phyloP scores from a whole-genome alignment of 2,329 filamentous ascomycete species.

The Incumbomyces delicatus region DNA sequence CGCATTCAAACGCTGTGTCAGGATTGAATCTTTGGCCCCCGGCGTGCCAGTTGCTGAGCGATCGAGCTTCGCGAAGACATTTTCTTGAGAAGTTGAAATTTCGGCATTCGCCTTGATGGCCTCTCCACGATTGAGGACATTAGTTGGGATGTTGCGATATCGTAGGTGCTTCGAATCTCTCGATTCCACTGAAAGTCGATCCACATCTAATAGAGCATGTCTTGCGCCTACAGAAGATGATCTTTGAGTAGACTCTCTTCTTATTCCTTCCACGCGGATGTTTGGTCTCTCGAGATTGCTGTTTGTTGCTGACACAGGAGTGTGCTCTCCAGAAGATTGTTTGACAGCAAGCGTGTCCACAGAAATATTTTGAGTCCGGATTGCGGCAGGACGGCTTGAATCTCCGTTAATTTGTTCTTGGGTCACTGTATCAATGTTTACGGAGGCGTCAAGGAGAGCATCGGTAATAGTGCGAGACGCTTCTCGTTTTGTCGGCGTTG shows the following conservation, averaged over 20 bases:
- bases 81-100: slow-evolving; percentile 53
- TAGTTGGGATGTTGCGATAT: slow-evolving; percentile 49
- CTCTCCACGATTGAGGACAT: slow-evolving; percentile 49
- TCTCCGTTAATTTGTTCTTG: slow-evolving; percentile 1
- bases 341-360: slow-evolving; percentile 10
- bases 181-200: slow-evolving; percentile 15
- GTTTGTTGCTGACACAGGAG: background rate
- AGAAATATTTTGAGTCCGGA: slow-evolving; percentile 5
- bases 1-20: slow-evolving; percentile 24
- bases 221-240: slow-evolving; percentile 4
- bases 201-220: slow-evolving; percentile 8
- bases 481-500: slow-evolving; percentile 27
- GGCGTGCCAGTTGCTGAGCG: background rate
- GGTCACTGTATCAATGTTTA: slow-evolving; percentile 63
- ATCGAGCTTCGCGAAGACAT: slow-evolving; percentile 56
- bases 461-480: slow-evolving; percentile 72
- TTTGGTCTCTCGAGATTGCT: slow-evolving; percentile 13
- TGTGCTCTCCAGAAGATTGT: slow-evolving; percentile 5
- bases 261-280: slow-evolving; percentile 17
- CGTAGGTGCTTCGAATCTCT: slow-evolving; percentile 25
- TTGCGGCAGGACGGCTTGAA: background rate
- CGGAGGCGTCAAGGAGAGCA: slow-evolving; percentile 82
- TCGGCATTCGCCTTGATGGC: slow-evolving; percentile 53
- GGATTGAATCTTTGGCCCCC: slow-evolving; percentile 32
- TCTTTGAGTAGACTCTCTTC: slow-evolving; percentile 12